Evolutionary conservation across 345 rosid species (phyloP).

Genomic region (Populus deltoides): DNA sequence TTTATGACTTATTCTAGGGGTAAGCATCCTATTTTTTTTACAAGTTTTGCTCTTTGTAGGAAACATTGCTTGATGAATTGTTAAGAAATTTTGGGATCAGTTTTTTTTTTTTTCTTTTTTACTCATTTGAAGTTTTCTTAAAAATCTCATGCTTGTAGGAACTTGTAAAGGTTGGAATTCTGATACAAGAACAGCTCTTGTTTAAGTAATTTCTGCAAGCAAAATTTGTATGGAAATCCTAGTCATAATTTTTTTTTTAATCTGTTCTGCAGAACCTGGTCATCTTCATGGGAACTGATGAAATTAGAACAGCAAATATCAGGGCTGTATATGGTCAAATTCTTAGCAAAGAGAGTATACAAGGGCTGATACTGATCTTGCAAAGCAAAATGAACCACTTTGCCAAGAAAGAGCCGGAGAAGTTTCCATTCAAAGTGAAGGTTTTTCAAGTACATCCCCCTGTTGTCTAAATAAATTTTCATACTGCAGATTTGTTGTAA

Average conservation of each 20-base stretch:
- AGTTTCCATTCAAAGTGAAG: constrained; percentile 28
- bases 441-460: constrained; percentile 26
- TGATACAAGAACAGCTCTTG: no score
- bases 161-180: no score
- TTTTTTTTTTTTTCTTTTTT: no score
- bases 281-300: constrained; percentile 35
- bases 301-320: constrained; percentile 10
- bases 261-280: constrained; percentile 26
- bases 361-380: constrained; percentile 26
- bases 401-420: constrained; percentile 24
- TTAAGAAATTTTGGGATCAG: no score
- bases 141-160: no score
- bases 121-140: no score
- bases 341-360: constrained; percentile 11
- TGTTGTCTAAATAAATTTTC: neutral
- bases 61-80: no score
- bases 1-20: no score
- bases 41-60: no score
- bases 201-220: no score
- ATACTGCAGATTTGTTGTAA: neutral
- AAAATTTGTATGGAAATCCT: neutral
- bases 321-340: constrained; percentile 13
- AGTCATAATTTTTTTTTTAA: neutral
- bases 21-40: no score
- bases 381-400: constrained; percentile 30